phyloP scores from a whole-genome alignment of 2,329 filamentous ascomycete genomes.

The Neoascochyta sp. region DNA sequence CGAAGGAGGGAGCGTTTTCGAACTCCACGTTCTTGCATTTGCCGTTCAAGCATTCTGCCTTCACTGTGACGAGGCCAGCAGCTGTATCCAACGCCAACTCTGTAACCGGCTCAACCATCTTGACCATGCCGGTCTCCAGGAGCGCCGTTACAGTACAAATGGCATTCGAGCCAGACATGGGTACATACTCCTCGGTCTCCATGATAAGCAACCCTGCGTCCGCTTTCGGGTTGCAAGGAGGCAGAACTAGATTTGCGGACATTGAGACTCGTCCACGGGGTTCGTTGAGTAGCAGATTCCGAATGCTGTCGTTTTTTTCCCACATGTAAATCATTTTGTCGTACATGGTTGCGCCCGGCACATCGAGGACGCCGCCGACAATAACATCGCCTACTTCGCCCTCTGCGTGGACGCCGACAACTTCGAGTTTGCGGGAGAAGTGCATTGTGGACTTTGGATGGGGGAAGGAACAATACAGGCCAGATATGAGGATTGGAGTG shows the following conservation, averaged over 20 bases:
- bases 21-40: conserved; percentile 7
- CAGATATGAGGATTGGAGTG: neutral
- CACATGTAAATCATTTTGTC: conserved; percentile 47
- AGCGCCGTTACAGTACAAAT: conserved; percentile 46
- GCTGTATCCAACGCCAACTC: conserved; percentile 44
- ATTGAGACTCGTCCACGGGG: conserved; percentile 44
- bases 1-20: conserved; percentile 3
- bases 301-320: conserved; percentile 41
- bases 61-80: conserved; percentile 38
- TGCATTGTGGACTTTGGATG: conserved; percentile 1
- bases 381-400: conserved; percentile 51
- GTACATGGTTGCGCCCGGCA: conserved; percentile 44
- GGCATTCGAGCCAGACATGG: conserved; percentile 47
- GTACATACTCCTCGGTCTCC: conserved; percentile 47
- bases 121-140: conserved; percentile 48
- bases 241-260: conserved; percentile 45
- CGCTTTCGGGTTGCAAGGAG: conserved; percentile 45
- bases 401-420: conserved; percentile 35
- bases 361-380: conserved; percentile 46
- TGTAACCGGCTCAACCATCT: conserved; percentile 46
- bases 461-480: neutral
- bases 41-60: conserved; percentile 2
- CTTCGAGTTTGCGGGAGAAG: conserved; percentile 4
- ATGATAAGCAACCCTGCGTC: conserved; percentile 48
- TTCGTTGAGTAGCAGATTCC: conserved; percentile 46